Percentiles rank a stretch among this genome's conserved stretches.
These are phyloP conservation scores for Selenicereus undatus DNA, from an alignment of 148 eudicot genomes.

Conservation along the genomic window DNA sequence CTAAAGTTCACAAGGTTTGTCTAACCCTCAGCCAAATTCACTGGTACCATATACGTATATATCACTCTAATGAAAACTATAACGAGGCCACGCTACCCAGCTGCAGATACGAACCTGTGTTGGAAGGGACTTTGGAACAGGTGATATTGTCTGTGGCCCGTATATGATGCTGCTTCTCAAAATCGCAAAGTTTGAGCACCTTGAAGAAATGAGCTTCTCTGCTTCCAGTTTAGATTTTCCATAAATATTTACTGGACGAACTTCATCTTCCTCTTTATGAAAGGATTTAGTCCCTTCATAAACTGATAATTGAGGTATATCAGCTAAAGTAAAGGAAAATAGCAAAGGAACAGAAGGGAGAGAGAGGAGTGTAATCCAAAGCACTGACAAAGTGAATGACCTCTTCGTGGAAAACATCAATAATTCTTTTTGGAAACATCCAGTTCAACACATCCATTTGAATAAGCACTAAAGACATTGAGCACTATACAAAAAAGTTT, in stretches of 20 bases:
- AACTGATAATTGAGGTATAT: constrained; percentile 43
- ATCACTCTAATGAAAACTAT: constrained; percentile 7
- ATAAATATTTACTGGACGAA: constrained; percentile 70
- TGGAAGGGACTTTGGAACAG: constrained; percentile 87
- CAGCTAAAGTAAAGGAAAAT: constrained; percentile 17
- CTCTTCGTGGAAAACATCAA: not conserved
- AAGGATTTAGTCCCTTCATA: constrained; percentile 91
- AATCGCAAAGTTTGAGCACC: constrained; percentile 70
- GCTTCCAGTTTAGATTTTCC: constrained; percentile 87
- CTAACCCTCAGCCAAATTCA: no score
- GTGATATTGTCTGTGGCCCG: constrained; percentile 81
- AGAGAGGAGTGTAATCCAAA: not conserved
- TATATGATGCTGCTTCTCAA: constrained; percentile 92
- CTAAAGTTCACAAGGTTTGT: not conserved
- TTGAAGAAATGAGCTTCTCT: constrained; percentile 57
- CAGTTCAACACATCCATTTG: not conserved
- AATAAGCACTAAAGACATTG: not conserved
- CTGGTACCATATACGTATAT: constrained; percentile 6
- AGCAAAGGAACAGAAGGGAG: not conserved
- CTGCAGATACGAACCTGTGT: constrained; percentile 57
- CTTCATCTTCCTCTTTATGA: constrained; percentile 85
- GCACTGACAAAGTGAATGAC: not conserved
- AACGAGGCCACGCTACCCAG: not conserved
- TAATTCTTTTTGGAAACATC: not conserved
- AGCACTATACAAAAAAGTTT: no score